phyloP scores from a whole-genome alignment of 441 rosid species.

The Geranium incanum region DNA sequence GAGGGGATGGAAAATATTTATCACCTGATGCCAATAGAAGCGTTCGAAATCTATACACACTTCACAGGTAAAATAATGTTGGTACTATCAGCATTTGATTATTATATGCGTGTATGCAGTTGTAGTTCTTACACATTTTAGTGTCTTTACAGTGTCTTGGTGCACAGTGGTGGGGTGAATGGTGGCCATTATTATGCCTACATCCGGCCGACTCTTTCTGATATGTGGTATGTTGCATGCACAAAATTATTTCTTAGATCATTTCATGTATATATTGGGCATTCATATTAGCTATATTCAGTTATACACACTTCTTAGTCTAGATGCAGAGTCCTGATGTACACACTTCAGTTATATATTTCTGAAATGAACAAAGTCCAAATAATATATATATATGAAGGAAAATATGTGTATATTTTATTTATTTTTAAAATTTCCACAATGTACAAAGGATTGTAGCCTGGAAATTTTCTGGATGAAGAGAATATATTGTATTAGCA shows the following conservation, averaged over 20 bases:
- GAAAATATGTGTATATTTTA: slow-evolving; percentile 2
- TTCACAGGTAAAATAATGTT: slow-evolving; percentile 36
- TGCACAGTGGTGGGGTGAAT: slow-evolving; percentile 77
- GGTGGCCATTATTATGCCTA: slow-evolving; percentile 93
- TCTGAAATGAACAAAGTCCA: not conserved
- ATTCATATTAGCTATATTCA: not conserved
- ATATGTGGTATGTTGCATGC: slow-evolving; percentile 60
- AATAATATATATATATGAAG: not conserved
- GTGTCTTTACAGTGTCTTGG: slow-evolving; percentile 57
- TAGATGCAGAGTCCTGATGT: not conserved
- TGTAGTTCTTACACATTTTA: slow-evolving; percentile 3
- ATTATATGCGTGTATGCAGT: not conserved
- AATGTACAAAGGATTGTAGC: not conserved
- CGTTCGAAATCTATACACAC: slow-evolving; percentile 43
- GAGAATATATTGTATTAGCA: not conserved
- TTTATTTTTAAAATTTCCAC: not conserved
- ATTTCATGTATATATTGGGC: not conserved
- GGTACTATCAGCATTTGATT: not conserved
- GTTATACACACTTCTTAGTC: not conserved
- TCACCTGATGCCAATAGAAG: slow-evolving; percentile 47
- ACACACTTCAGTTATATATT: not conserved
- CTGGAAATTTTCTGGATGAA: not conserved
- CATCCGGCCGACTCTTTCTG: slow-evolving; percentile 79
- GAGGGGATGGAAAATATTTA: slow-evolving; percentile 39
- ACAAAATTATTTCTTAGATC: not conserved